Evolutionary conservation across 225 moss, liverwort and hornwort genomes (phyloP), one percentile per base, ranked within the genome.

Genomic region (Physcomitrium patens): DNA sequence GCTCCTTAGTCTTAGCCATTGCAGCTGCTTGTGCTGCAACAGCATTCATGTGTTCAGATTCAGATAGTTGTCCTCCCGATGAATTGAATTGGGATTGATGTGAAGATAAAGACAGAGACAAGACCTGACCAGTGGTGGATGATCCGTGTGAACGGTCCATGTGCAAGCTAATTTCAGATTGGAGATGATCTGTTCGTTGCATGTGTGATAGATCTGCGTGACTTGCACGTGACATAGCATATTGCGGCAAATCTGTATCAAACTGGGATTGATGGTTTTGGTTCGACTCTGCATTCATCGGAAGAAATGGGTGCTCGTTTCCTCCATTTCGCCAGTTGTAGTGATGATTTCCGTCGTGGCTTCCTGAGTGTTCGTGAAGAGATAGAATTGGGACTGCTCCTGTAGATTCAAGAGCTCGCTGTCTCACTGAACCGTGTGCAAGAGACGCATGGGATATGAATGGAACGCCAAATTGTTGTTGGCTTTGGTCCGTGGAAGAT

Each of bases 291-390:
- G 78, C 84, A 68, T 78, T 79, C 60, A 66, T 74, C 45, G 84
- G 81, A 16, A 85, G 65, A 20, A 85, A 85, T 3, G 80, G 58
- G 13, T 73, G 80, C 67, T 85, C 84, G 24, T 81, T 81, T 67
- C 84, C 84, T 68, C 84, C 81, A 78, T 72, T 74, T 17, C 84
- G 73, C 80, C 84, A 80, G 28, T 65, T 77, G 27, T 77, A 69
- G 41, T 37, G 69, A 37, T 77, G 76, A 42, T 56, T 79, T 12
- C 49, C 64, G 26, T n/a, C 27, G 28, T 28, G 64, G 47, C 67
- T 57, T 22, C 14, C 65, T 20, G 62, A 23, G 15, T 44, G 24
- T 7, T 18, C 47, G 1, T 73, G 72, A 48, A 60, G 62, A 44
- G 65, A 65, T 31, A 75, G 53, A 11, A 49, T 11, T 52, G 12